A percentile compares a stretch with the other conserved stretches of the same genome.
Conservation (phyloP, 306 rosid genomes). For the Carpinus viminea region DNA sequence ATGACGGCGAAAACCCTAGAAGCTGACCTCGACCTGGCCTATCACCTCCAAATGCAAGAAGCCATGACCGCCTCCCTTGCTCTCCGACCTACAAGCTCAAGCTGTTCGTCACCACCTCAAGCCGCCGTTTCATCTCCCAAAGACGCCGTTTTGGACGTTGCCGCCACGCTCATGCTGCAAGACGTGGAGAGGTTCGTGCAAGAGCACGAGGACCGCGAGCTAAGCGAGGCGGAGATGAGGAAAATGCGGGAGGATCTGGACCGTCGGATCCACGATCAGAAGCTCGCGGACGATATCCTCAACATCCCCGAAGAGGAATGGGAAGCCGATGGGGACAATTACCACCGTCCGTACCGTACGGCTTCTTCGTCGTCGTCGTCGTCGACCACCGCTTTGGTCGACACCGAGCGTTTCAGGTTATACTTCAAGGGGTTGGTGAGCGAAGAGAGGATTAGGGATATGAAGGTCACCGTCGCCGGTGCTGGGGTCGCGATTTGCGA, state of each 20-base stretch:
- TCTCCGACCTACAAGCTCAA: slow-evolving; percentile 26
- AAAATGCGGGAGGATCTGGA: slow-evolving; percentile 18
- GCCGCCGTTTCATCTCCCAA: not conserved
- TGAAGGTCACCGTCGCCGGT: slow-evolving; percentile 34
- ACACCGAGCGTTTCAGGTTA: slow-evolving; percentile 32
- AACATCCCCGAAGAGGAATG: slow-evolving; percentile 40
- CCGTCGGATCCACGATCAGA: slow-evolving; percentile 42
- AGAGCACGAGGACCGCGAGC: too few species aligned
- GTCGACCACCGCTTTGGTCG: not conserved
- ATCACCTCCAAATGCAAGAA: slow-evolving; percentile 47
- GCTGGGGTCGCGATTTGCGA: slow-evolving; percentile 48
- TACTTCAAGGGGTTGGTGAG: slow-evolving; percentile 56
- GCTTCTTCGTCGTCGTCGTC: slow-evolving; percentile 8
- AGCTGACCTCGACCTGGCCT: slow-evolving; percentile 40
- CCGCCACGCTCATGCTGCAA: slow-evolving; percentile 34
- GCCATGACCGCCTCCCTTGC: slow-evolving; percentile 40
- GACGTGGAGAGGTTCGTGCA: slow-evolving; percentile 13
- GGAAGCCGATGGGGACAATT: slow-evolving; percentile 33
- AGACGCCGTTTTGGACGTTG: slow-evolving; percentile 26
- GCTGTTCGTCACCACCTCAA: not conserved
- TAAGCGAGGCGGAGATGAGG: too few species aligned
- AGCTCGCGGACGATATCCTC: slow-evolving; percentile 23
- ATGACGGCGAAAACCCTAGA: slow-evolving; percentile 32
- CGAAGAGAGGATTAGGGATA: slow-evolving; percentile 39
- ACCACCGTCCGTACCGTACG: slow-evolving; percentile 23